Evolutionary conservation across 768 basidiomycete genomes (phyloP), one percentile per base, ranked within the genome.

Genomic region (Gloeostereum incarnatum): DNA sequence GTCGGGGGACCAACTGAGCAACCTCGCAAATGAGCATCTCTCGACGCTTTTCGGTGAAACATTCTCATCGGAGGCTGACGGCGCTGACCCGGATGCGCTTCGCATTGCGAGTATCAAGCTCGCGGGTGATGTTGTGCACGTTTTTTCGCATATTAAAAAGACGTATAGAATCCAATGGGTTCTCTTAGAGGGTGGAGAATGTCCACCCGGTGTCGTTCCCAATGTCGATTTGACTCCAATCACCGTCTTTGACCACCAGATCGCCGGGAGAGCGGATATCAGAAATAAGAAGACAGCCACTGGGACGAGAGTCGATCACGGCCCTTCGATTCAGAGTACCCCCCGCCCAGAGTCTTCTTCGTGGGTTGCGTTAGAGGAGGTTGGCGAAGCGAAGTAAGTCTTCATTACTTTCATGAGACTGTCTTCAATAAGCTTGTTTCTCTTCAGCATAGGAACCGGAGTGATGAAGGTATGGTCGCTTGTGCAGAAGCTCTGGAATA

Each of bases 131-230:
- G 75, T 93, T 25, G 41, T 79, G 3, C 91, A 94, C 51, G 62
- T 89, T 33, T 96, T 96, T 59, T 90, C 87, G 6, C 92, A 97
- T 54, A 86, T 93, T 52, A 77, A 66, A 49, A 90, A 92, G 64
- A 91, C 85, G 9, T 93, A 85, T 53, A 71, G 78, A 41, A 68
- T 75, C 13, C 76, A 80, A 46, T 85, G 82, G 81, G 74, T 82
- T 24, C 44, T 81, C 19, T 45, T 87, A 29, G 67, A 73, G 48
- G 80, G 81, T 17, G 77, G 76, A 11, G 51, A 55, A 14, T 46
- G 52, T 9, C 62, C 59, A n/a, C 81, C 78, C 25, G 38, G 45
- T 11, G 39, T 58, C 9, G 26, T 14, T 8, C 26, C 26, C 14
- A n/a, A n/a, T n/a, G n/a, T n/a, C n/a, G n/a, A n/a, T n/a, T n/a